A percentile compares a stretch with the other conserved stretches of the same genome.
Evolutionary conservation across 2,329 filamentous ascomycete genomes (phyloP).

Genomic region (Bertia moriformis): DNA sequence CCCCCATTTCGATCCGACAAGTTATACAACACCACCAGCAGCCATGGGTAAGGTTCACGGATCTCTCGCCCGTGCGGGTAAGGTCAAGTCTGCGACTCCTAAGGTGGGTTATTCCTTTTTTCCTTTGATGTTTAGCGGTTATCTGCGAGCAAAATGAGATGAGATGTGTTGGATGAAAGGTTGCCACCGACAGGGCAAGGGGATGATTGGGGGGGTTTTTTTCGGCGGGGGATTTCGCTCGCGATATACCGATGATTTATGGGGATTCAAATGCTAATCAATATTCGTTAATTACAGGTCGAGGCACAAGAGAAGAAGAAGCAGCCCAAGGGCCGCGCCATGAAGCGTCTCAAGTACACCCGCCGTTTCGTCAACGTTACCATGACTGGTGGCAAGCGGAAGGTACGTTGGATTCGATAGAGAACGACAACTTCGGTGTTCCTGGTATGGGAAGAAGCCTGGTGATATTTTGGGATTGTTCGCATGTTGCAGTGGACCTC

Average conservation of each 20-base stretch:
- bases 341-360: constrained; percentile 93
- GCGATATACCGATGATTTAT: constrained; percentile 1
- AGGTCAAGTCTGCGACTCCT: constrained; percentile 93
- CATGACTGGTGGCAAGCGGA: constrained; percentile 94
- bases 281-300: constrained; percentile 38
- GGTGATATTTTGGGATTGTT: too few species aligned
- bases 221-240: not conserved
- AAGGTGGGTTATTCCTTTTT: constrained; percentile 47
- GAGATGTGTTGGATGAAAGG: not conserved
- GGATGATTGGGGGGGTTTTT: not conserved
- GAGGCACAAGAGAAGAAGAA: constrained; percentile 92
- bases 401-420: constrained; percentile 44
- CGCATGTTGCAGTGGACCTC: too few species aligned
- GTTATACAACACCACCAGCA: constrained; percentile 7
- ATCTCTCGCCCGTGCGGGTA: constrained; percentile 88
- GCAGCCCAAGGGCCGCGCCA: constrained; percentile 88
- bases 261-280: not conserved
- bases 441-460: too few species aligned
- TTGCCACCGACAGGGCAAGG: not conserved
- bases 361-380: constrained; percentile 97
- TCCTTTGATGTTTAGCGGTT: constrained; percentile 13
- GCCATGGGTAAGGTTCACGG: constrained; percentile 90
- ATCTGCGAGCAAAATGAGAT: constrained; percentile 6
- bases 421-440: too few species aligned
- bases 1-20: not conserved